Evolutionary conservation across 2,329 filamentous ascomycete species (phyloP).

Genomic region (Hypomyces perniciosus): DNA sequence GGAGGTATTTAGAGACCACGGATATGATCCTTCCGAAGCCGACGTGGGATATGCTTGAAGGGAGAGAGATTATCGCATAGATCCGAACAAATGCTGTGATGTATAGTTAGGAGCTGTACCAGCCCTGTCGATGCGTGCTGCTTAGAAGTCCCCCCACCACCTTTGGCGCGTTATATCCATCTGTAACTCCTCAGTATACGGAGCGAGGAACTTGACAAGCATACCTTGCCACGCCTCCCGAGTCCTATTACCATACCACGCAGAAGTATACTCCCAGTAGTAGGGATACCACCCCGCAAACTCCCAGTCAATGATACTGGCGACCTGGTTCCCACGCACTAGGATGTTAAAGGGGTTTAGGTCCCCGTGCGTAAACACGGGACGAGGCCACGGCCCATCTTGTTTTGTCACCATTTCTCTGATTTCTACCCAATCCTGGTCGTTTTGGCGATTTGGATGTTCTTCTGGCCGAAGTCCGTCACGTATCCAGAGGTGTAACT

Average conservation of each 20-base stretch:
- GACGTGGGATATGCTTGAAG: constrained; percentile 24
- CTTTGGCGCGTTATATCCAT: constrained; percentile 36
- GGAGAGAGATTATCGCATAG: constrained; percentile 20
- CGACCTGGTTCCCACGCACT: constrained; percentile 32
- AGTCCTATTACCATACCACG: constrained; percentile 16
- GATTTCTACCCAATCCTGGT: constrained; percentile 22
- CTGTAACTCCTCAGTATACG: constrained; percentile 29
- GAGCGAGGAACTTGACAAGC: constrained; percentile 31
- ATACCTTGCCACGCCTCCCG: constrained; percentile 32
- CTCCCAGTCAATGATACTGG: constrained; percentile 38
- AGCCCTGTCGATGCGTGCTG: neutral
- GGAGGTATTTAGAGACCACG: constrained; percentile 14
- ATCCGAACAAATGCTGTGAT: no score
- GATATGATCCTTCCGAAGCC: constrained; percentile 21
- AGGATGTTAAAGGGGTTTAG: constrained; percentile 40
- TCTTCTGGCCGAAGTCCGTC: constrained; percentile 21
- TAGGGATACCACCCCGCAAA: constrained; percentile 27
- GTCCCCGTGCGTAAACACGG: constrained; percentile 43
- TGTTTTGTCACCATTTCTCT: constrained; percentile 31
- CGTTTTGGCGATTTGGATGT: constrained; percentile 9
- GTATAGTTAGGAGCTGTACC: neutral
- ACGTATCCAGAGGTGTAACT: constrained; percentile 29
- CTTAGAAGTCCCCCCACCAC: constrained; percentile 28
- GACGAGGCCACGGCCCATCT: constrained; percentile 28
- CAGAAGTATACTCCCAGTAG: constrained; percentile 31